These are phyloP conservation scores for Thecaphora thlaspeos DNA, from an alignment of 1,284 basidiomycete species.

Conservation along the genomic window DNA sequence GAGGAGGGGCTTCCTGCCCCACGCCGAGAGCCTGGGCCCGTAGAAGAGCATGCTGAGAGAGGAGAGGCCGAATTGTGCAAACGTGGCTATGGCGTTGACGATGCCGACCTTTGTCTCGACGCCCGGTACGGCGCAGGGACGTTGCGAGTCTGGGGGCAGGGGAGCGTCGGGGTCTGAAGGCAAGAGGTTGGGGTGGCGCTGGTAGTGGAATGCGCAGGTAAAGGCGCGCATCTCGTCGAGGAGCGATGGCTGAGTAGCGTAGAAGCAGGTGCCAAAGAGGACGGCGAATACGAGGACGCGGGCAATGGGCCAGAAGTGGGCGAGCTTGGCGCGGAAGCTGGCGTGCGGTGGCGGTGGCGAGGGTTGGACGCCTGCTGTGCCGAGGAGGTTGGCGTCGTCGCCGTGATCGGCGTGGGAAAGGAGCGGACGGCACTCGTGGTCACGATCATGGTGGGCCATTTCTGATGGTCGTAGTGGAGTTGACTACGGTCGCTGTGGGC, in stretches of 20 bases:
- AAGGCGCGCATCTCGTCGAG: constrained; percentile 24
- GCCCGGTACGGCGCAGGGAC: constrained; percentile 29
- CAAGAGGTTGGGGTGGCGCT: constrained; percentile 16
- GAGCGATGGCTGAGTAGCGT: constrained; percentile 21
- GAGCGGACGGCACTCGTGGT: too few species aligned
- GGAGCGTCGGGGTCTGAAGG: constrained; percentile 14
- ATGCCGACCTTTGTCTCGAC: constrained; percentile 32
- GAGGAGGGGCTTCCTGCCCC: constrained; percentile 33
- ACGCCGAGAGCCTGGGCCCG: constrained; percentile 21
- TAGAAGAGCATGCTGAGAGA: constrained; percentile 36
- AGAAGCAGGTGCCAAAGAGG: constrained; percentile 22
- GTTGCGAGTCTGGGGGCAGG: constrained; percentile 21
- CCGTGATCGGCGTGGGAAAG: too few species aligned
- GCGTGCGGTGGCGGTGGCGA: too few species aligned
- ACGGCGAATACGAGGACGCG: constrained; percentile 18
- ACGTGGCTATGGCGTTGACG: constrained; percentile 22
- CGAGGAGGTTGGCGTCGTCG: too few species aligned
- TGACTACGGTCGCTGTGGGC: too few species aligned
- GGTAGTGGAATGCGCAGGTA: constrained; percentile 26
- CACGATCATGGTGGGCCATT: too few species aligned
- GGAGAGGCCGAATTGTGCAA: constrained; percentile 28
- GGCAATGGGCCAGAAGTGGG: constrained; percentile 17
- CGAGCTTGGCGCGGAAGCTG: not conserved
- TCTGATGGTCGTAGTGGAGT: too few species aligned
- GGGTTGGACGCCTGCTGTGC: too few species aligned